Percentiles rank a stretch among this genome's conserved stretches.
These are phyloP conservation scores for Fusarium stilboides DNA, from an alignment of 2,329 filamentous ascomycete species.

Conservation along the genomic window DNA sequence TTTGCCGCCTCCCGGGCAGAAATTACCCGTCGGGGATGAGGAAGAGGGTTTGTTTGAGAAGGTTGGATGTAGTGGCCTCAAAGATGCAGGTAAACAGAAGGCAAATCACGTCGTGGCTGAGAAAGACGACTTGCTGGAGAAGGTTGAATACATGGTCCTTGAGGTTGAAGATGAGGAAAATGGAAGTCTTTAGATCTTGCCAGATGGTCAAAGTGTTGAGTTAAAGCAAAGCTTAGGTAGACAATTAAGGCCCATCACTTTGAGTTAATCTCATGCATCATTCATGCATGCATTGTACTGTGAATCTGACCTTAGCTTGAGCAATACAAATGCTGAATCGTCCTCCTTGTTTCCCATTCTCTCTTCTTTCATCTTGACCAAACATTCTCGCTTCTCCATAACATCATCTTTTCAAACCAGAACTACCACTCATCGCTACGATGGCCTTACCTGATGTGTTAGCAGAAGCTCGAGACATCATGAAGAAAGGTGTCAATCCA, in stretches of 20 bases:
- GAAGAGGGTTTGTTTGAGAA: no score
- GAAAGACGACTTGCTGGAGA: no score
- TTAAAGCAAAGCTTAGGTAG: not conserved
- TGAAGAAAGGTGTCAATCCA: no score
- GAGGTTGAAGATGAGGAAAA: not conserved
- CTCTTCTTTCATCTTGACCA: not conserved
- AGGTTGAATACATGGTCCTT: not conserved
- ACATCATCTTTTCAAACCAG: not conserved
- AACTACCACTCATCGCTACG: not conserved
- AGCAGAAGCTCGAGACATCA: no score
- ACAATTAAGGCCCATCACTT: no score
- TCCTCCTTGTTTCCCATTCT: no score
- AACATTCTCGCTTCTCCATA: not conserved
- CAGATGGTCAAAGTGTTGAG: not conserved
- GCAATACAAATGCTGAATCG: no score
- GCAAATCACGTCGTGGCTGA: no score
- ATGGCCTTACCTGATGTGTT: not conserved
- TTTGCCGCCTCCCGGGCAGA: no score
- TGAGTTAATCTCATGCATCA: not conserved
- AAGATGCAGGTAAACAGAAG: no score
- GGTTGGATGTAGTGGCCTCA: not conserved
- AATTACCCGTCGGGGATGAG: no score
- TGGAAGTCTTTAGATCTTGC: not conserved
- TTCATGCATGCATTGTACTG: not conserved
- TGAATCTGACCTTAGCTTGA: no score